Conservation (phyloP, 108 stramenopile species). For the Cyclotella baltica region DNA sequence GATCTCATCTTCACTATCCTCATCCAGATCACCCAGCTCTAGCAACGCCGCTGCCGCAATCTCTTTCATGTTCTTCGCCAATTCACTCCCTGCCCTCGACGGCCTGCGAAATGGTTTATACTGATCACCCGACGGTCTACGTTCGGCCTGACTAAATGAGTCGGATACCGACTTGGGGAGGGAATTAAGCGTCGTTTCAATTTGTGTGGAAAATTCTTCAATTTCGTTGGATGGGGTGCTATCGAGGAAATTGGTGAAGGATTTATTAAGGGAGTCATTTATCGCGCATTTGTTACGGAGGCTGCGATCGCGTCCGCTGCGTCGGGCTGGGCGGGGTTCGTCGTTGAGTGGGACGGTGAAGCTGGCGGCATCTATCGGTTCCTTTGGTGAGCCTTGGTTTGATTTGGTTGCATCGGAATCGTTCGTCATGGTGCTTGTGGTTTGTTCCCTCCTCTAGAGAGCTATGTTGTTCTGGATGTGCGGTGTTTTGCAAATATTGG, state of each 20-base stretch:
- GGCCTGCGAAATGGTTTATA: slow-evolving; percentile 9
- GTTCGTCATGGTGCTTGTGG: too few relatives aligned
- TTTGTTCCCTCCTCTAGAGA: too few relatives aligned
- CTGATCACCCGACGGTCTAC: neutral
- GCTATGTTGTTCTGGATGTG: too few relatives aligned
- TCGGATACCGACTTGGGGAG: neutral
- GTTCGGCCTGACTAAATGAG: neutral
- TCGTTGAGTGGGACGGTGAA: neutral
- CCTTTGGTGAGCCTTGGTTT: too few relatives aligned
- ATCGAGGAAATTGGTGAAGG: slow-evolving; percentile 18
- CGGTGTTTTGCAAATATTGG: too few relatives aligned
- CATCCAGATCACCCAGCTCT: slow-evolving; percentile 14
- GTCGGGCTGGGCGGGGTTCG: neutral
- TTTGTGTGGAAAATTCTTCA: slow-evolving; percentile 14
- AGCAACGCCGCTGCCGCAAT: slow-evolving; percentile 11
- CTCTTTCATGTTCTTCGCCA: slow-evolving; percentile 1
- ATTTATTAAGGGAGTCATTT: slow-evolving; percentile 1
- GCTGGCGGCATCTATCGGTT: neutral
- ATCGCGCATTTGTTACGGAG: neutral
- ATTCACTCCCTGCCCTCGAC: slow-evolving; percentile 7
- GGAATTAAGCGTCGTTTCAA: slow-evolving; percentile 7
- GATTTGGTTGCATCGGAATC: too few relatives aligned
- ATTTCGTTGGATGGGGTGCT: slow-evolving; percentile 7
- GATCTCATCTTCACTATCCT: slow-evolving; percentile 8
- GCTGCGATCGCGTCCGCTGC: neutral